phyloP scores from a whole-genome alignment of 192 early-diverging fungal species.

The Coemansia furcata region DNA sequence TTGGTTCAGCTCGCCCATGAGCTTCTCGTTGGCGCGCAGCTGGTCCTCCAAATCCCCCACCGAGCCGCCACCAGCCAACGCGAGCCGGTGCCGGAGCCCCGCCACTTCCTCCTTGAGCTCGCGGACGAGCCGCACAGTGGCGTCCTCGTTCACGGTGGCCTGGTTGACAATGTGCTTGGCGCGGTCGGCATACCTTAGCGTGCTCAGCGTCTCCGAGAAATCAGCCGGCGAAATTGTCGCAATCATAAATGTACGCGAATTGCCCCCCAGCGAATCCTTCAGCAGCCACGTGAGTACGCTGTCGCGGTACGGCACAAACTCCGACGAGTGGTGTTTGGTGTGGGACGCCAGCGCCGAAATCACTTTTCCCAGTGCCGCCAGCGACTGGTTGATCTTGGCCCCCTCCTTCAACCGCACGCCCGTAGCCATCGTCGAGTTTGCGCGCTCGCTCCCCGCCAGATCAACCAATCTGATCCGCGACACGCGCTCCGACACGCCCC shows the following conservation, averaged over 20 bases:
- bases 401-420: constrained; percentile 87
- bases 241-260: constrained; percentile 80
- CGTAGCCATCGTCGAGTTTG: constrained; percentile 79
- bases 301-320: constrained; percentile 89
- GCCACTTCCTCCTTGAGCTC: constrained; percentile 81
- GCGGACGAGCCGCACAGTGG: constrained; percentile 71
- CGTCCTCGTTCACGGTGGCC: constrained; percentile 89
- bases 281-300: constrained; percentile 84
- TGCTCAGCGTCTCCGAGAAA: constrained; percentile 77
- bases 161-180: constrained; percentile 90
- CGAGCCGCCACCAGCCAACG: constrained; percentile 23
- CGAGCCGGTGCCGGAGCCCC: constrained; percentile 60
- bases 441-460: constrained; percentile 91
- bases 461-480: constrained; percentile 86
- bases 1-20: constrained; percentile 78
- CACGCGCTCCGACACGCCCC: constrained; percentile 68
- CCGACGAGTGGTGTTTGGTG: constrained; percentile 41
- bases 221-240: constrained; percentile 76
- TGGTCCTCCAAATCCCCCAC: constrained; percentile 66
- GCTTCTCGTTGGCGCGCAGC: constrained; percentile 80
- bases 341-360: constrained; percentile 85
- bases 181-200: constrained; percentile 86
- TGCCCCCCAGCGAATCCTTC: constrained; percentile 81
- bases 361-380: constrained; percentile 91
- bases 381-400: constrained; percentile 90